Evolutionary conservation across 2,329 filamentous ascomycete genomes (phyloP).

Genomic region (Rhytidhysteron rufulum): DNA sequence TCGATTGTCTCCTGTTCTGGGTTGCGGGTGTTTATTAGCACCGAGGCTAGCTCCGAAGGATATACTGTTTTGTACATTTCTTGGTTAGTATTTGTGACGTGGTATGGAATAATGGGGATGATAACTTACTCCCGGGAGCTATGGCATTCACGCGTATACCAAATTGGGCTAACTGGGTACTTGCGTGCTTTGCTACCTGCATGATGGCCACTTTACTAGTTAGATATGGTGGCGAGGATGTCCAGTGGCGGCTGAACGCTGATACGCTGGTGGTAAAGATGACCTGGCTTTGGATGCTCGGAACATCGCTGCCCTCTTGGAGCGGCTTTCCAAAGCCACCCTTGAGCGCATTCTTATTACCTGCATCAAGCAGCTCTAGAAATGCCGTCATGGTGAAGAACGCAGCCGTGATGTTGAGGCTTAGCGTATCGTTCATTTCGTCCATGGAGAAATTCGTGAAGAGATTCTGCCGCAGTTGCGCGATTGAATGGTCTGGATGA

Average conservation of each 20-base stretch:
- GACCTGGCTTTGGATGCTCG: constrained; percentile 32
- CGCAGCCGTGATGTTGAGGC: constrained; percentile 35
- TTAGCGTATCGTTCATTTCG: constrained; percentile 16
- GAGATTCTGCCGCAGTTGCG: too few species aligned
- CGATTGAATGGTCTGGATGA: not conserved
- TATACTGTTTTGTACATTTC: not conserved
- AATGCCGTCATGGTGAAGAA: constrained; percentile 41
- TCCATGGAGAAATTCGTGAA: not conserved
- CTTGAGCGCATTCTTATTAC: constrained; percentile 42
- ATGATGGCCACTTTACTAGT: constrained; percentile 43
- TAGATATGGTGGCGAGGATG: constrained; percentile 42
- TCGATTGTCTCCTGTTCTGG: not conserved
- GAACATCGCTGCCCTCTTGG: not conserved
- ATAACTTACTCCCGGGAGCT: constrained; percentile 36
- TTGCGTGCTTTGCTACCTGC: constrained; percentile 45
- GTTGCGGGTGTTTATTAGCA: not conserved
- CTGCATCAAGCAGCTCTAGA: constrained; percentile 38
- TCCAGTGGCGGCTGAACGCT: constrained; percentile 35
- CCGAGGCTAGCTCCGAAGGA: not conserved
- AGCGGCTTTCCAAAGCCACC: constrained; percentile 23
- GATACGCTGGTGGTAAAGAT: constrained; percentile 47
- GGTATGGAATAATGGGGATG: not conserved
- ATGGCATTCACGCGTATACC: constrained; percentile 46
- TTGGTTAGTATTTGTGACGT: not conserved
- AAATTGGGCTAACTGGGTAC: constrained; percentile 34